Percentiles rank a stretch among this genome's conserved stretches.
Evolutionary conservation across 2,329 filamentous ascomycete species (phyloP).

Genomic region (Sordariomycetes sp.): DNA sequence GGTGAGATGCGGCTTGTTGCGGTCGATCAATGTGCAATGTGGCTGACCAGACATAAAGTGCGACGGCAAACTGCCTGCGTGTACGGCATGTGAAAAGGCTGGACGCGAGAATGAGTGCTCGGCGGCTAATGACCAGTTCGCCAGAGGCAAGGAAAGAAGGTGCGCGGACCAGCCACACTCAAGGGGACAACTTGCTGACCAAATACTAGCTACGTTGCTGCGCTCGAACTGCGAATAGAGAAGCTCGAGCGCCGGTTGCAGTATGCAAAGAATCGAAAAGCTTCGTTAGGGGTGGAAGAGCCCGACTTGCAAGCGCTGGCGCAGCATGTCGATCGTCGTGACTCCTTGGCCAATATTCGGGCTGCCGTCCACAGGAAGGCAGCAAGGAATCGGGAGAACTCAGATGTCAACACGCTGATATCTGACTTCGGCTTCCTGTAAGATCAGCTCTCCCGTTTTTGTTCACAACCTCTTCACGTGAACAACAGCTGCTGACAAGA

Average conservation of each 20-base stretch:
- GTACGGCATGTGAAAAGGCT: constrained; percentile 88
- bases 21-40: not conserved
- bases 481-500: not conserved
- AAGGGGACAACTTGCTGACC: constrained; percentile 1
- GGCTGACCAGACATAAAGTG: constrained; percentile 41
- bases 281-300: constrained; percentile 58
- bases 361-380: constrained; percentile 57
- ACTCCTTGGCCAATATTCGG: constrained; percentile 52
- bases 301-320: constrained; percentile 28
- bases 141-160: constrained; percentile 89
- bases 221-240: constrained; percentile 84
- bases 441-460: constrained; percentile 16
- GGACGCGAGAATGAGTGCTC: constrained; percentile 83
- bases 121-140: constrained; percentile 91
- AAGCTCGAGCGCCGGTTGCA: constrained; percentile 72
- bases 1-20: constrained; percentile 26
- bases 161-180: constrained; percentile 19
- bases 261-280: constrained; percentile 62
- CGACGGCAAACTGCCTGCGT: constrained; percentile 90
- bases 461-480: not conserved
- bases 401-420: constrained; percentile 83
- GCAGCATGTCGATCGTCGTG: constrained; percentile 29
- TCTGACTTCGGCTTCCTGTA: constrained; percentile 90
- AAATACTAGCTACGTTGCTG: constrained; percentile 69
- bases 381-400: constrained; percentile 61